A percentile compares a stretch with the other conserved stretches of the same genome.
Conservation (phyloP, 1,284 basidiomycete genomes). For the Porphyrellus sp. region DNA sequence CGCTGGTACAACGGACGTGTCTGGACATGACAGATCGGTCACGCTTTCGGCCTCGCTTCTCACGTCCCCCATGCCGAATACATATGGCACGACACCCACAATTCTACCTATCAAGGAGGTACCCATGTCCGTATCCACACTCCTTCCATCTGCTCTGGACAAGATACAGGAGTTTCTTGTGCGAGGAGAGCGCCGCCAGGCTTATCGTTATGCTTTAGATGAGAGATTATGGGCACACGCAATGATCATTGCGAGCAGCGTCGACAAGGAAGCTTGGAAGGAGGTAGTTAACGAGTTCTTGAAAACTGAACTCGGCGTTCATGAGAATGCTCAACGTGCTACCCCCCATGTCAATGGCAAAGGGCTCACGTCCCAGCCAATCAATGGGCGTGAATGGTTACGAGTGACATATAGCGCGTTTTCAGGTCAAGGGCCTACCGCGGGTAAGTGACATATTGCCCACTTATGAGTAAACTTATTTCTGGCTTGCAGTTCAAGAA, state of each 20-base stretch:
- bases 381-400: slow-evolving; percentile 66
- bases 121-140: slow-evolving; percentile 47
- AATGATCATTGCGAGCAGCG: slow-evolving; percentile 88
- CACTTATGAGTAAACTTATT: background rate
- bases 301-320: slow-evolving; percentile 67
- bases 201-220: slow-evolving; percentile 86
- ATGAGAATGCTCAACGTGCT: slow-evolving; percentile 26
- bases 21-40: slow-evolving; percentile 24
- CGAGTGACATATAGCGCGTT: slow-evolving; percentile 84
- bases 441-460: slow-evolving; percentile 49
- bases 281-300: slow-evolving; percentile 88
- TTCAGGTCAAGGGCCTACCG: slow-evolving; percentile 76
- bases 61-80: slow-evolving; percentile 18
- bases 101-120: slow-evolving; percentile 34
- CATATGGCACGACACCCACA: slow-evolving; percentile 22
- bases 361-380: slow-evolving; percentile 15
- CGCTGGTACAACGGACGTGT: slow-evolving; percentile 22
- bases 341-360: slow-evolving; percentile 18
- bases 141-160: slow-evolving; percentile 64
- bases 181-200: slow-evolving; percentile 81
- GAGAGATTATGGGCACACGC: slow-evolving; percentile 95
- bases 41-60: slow-evolving; percentile 19
- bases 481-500: slow-evolving; percentile 62
- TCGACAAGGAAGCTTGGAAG: slow-evolving; percentile 93
- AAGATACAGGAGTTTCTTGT: slow-evolving; percentile 78